Percentiles rank a stretch among this genome's conserved stretches.
Conservation (phyloP, 139 green algal species). For the Chlorella vulgaris region DNA sequence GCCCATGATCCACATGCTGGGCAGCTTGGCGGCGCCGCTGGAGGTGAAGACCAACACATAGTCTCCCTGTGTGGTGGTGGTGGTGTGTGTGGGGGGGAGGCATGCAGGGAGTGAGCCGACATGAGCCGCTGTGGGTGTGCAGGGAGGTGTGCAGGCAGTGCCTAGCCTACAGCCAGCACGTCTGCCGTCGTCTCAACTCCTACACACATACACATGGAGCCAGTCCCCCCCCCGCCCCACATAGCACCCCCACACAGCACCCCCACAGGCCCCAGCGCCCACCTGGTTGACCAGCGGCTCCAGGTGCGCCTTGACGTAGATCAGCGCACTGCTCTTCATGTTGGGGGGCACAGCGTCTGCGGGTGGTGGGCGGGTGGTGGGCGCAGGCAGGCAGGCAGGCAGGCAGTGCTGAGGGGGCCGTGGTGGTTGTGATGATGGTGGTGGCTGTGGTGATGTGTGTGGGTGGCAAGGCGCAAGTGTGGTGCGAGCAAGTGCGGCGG, state of each 20-base stretch:
- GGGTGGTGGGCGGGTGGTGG: neutral
- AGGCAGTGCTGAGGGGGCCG: neutral
- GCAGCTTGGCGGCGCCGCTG: slow-evolving; percentile 42
- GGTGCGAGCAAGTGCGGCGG: too few species aligned
- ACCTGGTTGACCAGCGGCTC: slow-evolving; percentile 67
- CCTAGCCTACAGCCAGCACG: too few species aligned
- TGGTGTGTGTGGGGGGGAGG: neutral
- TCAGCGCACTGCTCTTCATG: slow-evolving; percentile 42
- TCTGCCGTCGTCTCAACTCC: too few species aligned
- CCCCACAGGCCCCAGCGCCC: neutral
- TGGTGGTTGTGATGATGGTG: neutral
- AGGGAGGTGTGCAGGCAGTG: too few species aligned
- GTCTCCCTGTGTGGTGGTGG: neutral
- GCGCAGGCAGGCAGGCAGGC: neutral
- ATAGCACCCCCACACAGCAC: neutral
- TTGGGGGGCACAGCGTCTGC: slow-evolving; percentile 61
- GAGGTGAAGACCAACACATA: slow-evolving; percentile 59
- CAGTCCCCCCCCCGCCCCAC: neutral
- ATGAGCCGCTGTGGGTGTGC: too few species aligned
- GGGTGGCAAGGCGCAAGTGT: too few species aligned
- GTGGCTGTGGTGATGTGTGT: too few species aligned
- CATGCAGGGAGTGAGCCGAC: neutral
- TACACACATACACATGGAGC: neutral
- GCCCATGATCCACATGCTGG: slow-evolving; percentile 70
- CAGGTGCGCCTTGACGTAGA: slow-evolving; percentile 52